phyloP scores from a whole-genome alignment of 306 rosid species.

The Quercus gilva region DNA sequence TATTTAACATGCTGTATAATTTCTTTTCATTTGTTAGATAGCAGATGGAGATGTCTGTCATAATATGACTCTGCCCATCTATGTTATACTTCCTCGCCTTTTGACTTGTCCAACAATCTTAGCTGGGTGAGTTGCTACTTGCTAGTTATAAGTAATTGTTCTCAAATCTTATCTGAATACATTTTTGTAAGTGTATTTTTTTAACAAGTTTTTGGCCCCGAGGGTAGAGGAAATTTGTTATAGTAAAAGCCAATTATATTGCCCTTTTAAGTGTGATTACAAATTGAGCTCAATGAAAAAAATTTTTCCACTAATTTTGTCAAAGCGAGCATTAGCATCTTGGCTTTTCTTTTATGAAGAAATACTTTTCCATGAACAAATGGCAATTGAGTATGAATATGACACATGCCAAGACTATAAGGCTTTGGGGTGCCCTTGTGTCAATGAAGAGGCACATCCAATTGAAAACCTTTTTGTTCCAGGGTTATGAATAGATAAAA shows the following conservation, averaged over 20 bases:
- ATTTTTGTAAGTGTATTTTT: not conserved
- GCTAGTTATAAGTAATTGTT: not conserved
- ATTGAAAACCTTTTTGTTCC: not conserved
- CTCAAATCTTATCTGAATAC: not conserved
- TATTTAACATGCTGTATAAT: not conserved
- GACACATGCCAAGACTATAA: not conserved
- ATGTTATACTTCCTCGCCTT: slow-evolving; percentile 80
- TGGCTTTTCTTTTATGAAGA: not conserved
- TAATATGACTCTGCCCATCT: slow-evolving; percentile 67
- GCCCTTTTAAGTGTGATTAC: not conserved
- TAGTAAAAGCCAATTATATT: not conserved
- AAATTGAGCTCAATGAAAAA: not conserved
- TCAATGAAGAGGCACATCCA: not conserved
- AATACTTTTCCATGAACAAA: not conserved
- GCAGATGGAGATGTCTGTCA: slow-evolving; percentile 87
- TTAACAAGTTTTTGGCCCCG: too few relatives aligned
- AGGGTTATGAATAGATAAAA: not conserved
- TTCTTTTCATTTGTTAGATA: slow-evolving; percentile 45
- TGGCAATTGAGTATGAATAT: not conserved
- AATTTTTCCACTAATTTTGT: not conserved
- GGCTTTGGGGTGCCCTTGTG: not conserved
- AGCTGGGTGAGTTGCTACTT: slow-evolving; percentile 75
- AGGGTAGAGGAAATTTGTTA: too few relatives aligned
- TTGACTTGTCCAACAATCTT: slow-evolving; percentile 83
- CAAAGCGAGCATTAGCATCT: not conserved